phyloP scores from a whole-genome alignment of 1,284 basidiomycete species.

The Athelia psychrophila region DNA sequence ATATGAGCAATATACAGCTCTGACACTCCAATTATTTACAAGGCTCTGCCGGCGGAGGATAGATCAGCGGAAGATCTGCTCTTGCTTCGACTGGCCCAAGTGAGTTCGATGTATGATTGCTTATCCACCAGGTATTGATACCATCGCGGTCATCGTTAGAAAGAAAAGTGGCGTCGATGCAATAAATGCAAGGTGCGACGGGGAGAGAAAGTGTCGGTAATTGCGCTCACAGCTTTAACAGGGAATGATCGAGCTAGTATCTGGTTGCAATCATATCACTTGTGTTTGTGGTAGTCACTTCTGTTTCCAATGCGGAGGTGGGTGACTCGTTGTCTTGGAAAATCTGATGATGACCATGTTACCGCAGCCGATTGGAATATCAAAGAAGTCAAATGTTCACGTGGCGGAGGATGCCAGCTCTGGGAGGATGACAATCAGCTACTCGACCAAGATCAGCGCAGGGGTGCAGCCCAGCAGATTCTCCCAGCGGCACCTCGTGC shows the following conservation, averaged over 20 bases:
- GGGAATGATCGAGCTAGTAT: constrained; percentile 25
- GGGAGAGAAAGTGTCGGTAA: not conserved
- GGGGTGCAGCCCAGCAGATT: no score
- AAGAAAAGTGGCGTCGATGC: constrained; percentile 40
- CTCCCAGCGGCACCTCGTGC: no score
- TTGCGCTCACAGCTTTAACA: constrained; percentile 11
- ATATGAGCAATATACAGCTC: not conserved
- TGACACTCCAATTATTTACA: not conserved
- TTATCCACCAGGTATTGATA: no score
- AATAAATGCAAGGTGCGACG: constrained; percentile 34
- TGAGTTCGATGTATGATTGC: constrained; percentile 5
- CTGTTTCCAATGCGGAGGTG: constrained; percentile 37
- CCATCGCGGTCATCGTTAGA: no score
- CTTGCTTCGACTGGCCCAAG: constrained; percentile 34
- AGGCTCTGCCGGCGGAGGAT: constrained; percentile 35
- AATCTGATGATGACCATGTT: not conserved
- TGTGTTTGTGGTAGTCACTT: constrained; percentile 34
- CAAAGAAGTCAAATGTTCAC: constrained; percentile 21
- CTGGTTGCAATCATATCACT: constrained; percentile 39
- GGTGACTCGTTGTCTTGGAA: constrained; percentile 8
- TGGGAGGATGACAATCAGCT: not conserved
- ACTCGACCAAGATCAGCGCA: not conserved
- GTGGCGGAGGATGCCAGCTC: constrained; percentile 9
- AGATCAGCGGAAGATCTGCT: constrained; percentile 38
- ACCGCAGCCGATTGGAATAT: constrained; percentile 25